Evolutionary conservation across 441 rosid genomes (phyloP), one percentile per base, ranked within the genome.

Genomic region (Pelargonium citronellum): DNA sequence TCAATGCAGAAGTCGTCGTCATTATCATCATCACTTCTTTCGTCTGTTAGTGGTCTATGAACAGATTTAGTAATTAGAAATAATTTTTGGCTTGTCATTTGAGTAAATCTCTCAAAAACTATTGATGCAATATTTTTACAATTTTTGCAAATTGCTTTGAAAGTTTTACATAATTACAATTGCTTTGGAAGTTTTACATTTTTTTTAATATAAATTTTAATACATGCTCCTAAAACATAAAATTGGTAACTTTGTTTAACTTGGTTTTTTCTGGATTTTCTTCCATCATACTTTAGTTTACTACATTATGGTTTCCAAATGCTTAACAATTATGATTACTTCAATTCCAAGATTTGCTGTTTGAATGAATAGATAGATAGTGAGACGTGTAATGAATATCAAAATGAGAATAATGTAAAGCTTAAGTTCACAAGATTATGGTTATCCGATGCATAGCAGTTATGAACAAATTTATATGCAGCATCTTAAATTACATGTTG

Each of bases 11-110:
- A 47, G 4, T 11, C n/a, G 8, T 47, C 15, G 0, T 47, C 15
- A 10, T 61, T 37, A 11, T 61, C 65, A 61, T 61, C 39, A 61
- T 24, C 65, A 22, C 65, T 22, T 34, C 65, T 10, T 24, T 24
- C 13, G 13, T 61, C 65, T 61, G 65, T 61, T 61, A 20, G 7
- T 61, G 16, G 65, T 62, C 66, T 61, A 61, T 22, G 64, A 22
- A 41, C 64, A 20, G 34, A 6, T 24, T 34, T 61, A 24, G 65
- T 61, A 24, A 62, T 62, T 62, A 4, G 43, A 34, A 5, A 12
- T 11, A 11, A 2, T 12, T 47, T 12, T 47, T 11, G 6, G 53
- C 53, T 47, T 11, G 15, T 47, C 3, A 12, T 47, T 47, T 47
- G 15, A 9, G 15, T 47, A 47, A 41, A 8, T 47, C 53, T 13